Base-by-base conservation (phyloP, 2,329 filamentous ascomycete species). In the Verticillium dahliae region DNA sequence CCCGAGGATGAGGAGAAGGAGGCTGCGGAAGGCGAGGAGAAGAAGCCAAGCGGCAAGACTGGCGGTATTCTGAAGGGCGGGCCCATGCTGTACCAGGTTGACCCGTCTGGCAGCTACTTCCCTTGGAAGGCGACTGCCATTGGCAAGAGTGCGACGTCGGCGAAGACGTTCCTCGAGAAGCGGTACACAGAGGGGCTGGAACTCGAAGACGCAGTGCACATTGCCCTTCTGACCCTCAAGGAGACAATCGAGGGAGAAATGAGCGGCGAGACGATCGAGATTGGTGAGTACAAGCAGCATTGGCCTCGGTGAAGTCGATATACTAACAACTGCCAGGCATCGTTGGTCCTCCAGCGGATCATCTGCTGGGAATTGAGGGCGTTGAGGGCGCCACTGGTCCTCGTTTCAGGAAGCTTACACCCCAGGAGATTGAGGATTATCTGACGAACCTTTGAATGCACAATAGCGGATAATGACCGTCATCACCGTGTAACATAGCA, bases 111-210 rank as follows among this genome's bases (percentile, higher is more conserved):
- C 69, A 96, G 91, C 76, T 99, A 99, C 76, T 99, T 97, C 76
- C 95, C 95, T 4, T 99, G 95, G 95, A 99, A 99, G 83, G 95
- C 95, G 52, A 99, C 95, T 57, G 95, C 95, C 59, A 99, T 99
- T 72, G 95, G 95, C 72, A 99, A 99, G 86, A 96, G 93, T 73
- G 95, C 95, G 60, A 97, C 95, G 50, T 96, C 92, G 71, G 95
- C 95, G 61, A 99, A 99, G 87, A 99, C 95, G 0, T 99, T 99
- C 81, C 79, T 99, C 74, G 95, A 99, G 85, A 99, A 99, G 88
- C 85, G 95, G 78, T 99, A 98, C 80, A 97, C 93, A 4, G 95
- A 99, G 74, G 93, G 93, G 50, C 80, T 99, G 73, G 95, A 99
- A 83, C 82, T 99, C 66, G 95, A 99, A 79, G 95, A 99, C 77